A percentile compares a stretch with the other conserved stretches of the same genome.
phyloP scores from a whole-genome alignment of 2,329 filamentous ascomycete genomes.

The Ploettnerulaceae sp. region DNA sequence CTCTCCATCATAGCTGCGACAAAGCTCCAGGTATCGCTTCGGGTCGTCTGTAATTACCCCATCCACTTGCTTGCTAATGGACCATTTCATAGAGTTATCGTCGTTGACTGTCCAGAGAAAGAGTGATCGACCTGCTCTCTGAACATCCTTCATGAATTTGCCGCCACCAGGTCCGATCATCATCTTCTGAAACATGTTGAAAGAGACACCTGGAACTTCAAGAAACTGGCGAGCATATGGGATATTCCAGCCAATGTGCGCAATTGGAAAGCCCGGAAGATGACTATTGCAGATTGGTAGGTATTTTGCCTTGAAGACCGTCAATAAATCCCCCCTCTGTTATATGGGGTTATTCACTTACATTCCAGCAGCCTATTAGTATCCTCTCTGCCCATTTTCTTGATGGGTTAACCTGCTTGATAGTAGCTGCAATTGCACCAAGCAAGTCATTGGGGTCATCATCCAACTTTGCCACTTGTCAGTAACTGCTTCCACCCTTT shows the following conservation, averaged over 20 bases:
- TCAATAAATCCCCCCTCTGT: too few relatives aligned
- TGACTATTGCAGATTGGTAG: constrained; percentile 57
- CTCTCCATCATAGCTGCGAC: constrained; percentile 35
- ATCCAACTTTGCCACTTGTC: constrained; percentile 47
- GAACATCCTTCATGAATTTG: constrained; percentile 60
- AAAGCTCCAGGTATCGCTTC: constrained; percentile 59
- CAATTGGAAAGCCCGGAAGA: constrained; percentile 58
- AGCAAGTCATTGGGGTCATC: constrained; percentile 70
- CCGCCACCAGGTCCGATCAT: constrained; percentile 64
- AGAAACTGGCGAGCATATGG: constrained; percentile 65
- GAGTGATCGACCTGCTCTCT: constrained; percentile 52
- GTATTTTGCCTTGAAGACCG: constrained; percentile 52
- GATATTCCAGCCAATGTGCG: constrained; percentile 62
- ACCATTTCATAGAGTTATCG: constrained; percentile 75
- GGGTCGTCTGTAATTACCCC: constrained; percentile 87
- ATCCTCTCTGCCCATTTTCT: constrained; percentile 68
- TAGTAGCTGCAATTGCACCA: constrained; percentile 57
- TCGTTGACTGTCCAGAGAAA: constrained; percentile 88
- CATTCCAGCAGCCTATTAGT: constrained; percentile 78
- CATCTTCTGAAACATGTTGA: constrained; percentile 69
- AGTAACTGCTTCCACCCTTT: neutral
- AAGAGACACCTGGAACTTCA: constrained; percentile 59
- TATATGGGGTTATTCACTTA: constrained; percentile 36
- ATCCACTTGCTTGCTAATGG: constrained; percentile 60
- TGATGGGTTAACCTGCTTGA: constrained; percentile 47